Conservation (phyloP, 2,329 filamentous ascomycete species). For the Penicillium glabrum region DNA sequence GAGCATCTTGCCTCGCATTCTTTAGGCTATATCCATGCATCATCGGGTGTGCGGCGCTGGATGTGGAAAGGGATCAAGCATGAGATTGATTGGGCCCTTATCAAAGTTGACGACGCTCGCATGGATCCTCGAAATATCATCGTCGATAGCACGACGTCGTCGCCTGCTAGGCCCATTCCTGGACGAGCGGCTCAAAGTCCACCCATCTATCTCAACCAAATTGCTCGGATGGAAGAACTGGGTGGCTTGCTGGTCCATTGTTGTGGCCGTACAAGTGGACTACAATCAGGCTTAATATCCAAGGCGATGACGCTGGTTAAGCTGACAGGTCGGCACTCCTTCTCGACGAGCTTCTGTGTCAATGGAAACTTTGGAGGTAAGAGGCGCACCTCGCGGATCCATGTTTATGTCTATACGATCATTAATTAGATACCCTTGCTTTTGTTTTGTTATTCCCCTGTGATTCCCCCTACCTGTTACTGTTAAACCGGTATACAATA, state of each 20-base stretch:
- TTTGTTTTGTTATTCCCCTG: constrained; percentile 4
- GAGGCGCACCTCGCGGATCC: constrained; percentile 25
- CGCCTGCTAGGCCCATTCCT: constrained; percentile 38
- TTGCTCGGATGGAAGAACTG: constrained; percentile 57
- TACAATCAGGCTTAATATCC: constrained; percentile 76
- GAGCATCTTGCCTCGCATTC: constrained; percentile 81
- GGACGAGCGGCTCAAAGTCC: constrained; percentile 47
- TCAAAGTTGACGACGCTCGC: constrained; percentile 72
- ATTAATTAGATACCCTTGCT: constrained; percentile 26
- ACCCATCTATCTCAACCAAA: constrained; percentile 55
- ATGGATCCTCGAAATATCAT: constrained; percentile 72
- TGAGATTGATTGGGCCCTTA: constrained; percentile 94
- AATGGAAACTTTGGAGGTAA: constrained; percentile 59
- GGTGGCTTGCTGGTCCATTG: constrained; percentile 81
- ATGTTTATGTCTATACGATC: constrained; percentile 21
- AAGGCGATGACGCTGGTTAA: constrained; percentile 80
- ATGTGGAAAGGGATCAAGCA: constrained; percentile 71
- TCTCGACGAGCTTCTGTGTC: constrained; percentile 69
- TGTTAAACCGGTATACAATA: constrained; percentile 20
- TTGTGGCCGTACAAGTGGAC: constrained; percentile 80
- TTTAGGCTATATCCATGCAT: constrained; percentile 82
- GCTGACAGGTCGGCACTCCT: constrained; percentile 78
- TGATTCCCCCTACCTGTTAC: constrained; percentile 7
- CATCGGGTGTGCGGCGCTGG: constrained; percentile 81
- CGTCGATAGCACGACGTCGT: constrained; percentile 25